Percentiles rank a stretch among this genome's conserved stretches.
Evolutionary conservation across 164 flowering plant genomes (phyloP).

Genomic region (Piper longum): DNA sequence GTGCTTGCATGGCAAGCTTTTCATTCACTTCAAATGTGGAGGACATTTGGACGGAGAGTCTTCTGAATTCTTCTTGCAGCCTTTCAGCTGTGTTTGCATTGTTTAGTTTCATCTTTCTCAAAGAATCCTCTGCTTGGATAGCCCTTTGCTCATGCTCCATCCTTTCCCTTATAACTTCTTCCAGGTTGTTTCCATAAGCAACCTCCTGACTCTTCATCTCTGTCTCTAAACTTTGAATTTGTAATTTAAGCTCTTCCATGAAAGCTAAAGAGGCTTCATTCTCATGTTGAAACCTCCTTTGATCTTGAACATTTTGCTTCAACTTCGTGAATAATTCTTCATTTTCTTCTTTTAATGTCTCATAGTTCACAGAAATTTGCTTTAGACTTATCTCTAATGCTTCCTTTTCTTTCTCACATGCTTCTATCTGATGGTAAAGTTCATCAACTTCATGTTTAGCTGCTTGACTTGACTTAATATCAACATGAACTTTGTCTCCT

Average conservation of each 20-base stretch:
- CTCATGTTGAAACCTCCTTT: slow-evolving; percentile 60
- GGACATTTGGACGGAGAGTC: slow-evolving; percentile 66
- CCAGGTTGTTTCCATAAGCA: slow-evolving; percentile 62
- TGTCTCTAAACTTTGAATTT: slow-evolving; percentile 43
- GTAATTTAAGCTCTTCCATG: slow-evolving; percentile 37
- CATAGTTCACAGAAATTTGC: slow-evolving; percentile 68
- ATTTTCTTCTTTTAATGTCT: slow-evolving; percentile 72
- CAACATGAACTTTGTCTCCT: slow-evolving; percentile 36
- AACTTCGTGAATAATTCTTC: slow-evolving; percentile 47
- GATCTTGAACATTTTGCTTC: slow-evolving; percentile 58
- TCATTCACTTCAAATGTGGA: slow-evolving; percentile 77
- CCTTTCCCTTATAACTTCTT: slow-evolving; percentile 37
- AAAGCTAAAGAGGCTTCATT: slow-evolving; percentile 29
- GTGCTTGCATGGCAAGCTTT: slow-evolving; percentile 56
- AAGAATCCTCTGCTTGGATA: slow-evolving; percentile 65
- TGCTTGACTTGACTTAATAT: slow-evolving; percentile 30
- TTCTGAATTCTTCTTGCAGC: slow-evolving; percentile 75
- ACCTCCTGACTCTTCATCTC: slow-evolving; percentile 48
- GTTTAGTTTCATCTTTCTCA: slow-evolving; percentile 52
- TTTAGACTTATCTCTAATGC: slow-evolving; percentile 66
- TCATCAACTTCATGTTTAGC: slow-evolving; percentile 49
- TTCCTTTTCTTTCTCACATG: slow-evolving; percentile 54
- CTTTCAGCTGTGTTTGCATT: slow-evolving; percentile 69
- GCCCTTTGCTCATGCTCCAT: slow-evolving; percentile 92
- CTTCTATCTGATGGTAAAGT: slow-evolving; percentile 51